Base-by-base conservation (phyloP, 164 flowering plant genomes). In the Stephania japonica region DNA sequence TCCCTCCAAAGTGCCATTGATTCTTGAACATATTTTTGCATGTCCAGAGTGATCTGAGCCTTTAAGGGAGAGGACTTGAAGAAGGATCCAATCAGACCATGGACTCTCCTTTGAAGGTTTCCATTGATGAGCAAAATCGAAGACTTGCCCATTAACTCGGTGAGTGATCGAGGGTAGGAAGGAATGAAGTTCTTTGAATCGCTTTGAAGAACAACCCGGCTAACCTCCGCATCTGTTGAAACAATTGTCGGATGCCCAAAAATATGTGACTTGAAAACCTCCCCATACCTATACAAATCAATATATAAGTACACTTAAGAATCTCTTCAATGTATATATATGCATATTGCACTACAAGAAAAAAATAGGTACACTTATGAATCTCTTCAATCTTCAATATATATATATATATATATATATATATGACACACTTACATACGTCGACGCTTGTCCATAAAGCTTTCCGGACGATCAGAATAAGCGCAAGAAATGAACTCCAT, bases 181-280 rank as follows among this genome's bases (percentile, higher is more conserved):
- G 98, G 93, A 73, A 89, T 92, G 24, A 93, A 93, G 8, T 73
- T 53, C 82, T 79, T 89, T 5, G 88, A 83, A 80, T 93, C 98
- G 75, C 95, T 91, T 72, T 92, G 99, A 47, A 95, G 84, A 38
- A 95, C 80, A 72, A 84, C 77, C 49, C 75, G 84, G 71, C 79
- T 93, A 82, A 95, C 91, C 80, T 95, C 99, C 61, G 92, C 93
- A 76, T 95, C 98, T 7, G 91, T 93, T 7, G 99, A 90, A 5
- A 95, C 87, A 0, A 95, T 87, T 0, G 93, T 89, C 0, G 87
- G 90, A 62, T 86, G 89, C 59, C 98, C 99, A 76, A 93, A 90
- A 72, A 95, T 83, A 80, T 95, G 98, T 14, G 99, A 91, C 82
- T 92, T 93, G 82, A 95, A 95, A 84, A 95, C 98, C 78, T 88